Base-by-base conservation (phyloP, 2,329 filamentous ascomycete species). In the Fusarium sp. region DNA sequence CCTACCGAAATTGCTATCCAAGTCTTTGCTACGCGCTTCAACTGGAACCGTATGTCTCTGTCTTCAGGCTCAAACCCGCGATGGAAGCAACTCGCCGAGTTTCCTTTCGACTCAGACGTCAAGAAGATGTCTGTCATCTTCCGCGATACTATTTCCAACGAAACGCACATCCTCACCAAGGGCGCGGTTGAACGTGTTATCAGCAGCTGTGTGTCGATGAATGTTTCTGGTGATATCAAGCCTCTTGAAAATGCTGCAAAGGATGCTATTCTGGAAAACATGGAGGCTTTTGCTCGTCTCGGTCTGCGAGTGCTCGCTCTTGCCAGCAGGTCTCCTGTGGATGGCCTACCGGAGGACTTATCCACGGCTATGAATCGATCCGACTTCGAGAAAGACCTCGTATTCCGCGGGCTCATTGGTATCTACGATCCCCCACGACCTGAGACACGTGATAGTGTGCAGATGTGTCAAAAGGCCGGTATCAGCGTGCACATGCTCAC, bases 71-170 rank as follows among this genome's bases (percentile, higher is more conserved):
- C 82, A 0, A 76, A 72, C 6, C 76, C 83, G 1, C 62, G 77
- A 32, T 88, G 85, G 86, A 78, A 77, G 24, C 82, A 88, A 60
- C 75, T 88, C 19, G 84, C 85, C 1, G 90, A 92, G 68, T 91
- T 89, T 53, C 89, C 89, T 0, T 92, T 92, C 67, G 89, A 91
- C 70, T 91, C 88, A 0, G 85, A 85, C 52, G 83, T 91, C 60
- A 92, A 92, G 79, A 90, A 88, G 68, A 92, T 92, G 90, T 90
- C 88, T 0, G 88, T 91, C 29, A 85, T 91, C 42, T 90, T 88
- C 72, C 72, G 81, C 45, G 73, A 81, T 25, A 68, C 67, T 5
- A 67, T 73, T 4, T 76, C 72, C 1, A 72, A 74, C 25, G 72
- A 78, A 40, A 78, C 77, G 48, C 79, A 76, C 62, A 77, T 86